These are phyloP conservation scores for Diaporthe eres DNA, from an alignment of 2,329 filamentous ascomycete species.

Conservation along the genomic window DNA sequence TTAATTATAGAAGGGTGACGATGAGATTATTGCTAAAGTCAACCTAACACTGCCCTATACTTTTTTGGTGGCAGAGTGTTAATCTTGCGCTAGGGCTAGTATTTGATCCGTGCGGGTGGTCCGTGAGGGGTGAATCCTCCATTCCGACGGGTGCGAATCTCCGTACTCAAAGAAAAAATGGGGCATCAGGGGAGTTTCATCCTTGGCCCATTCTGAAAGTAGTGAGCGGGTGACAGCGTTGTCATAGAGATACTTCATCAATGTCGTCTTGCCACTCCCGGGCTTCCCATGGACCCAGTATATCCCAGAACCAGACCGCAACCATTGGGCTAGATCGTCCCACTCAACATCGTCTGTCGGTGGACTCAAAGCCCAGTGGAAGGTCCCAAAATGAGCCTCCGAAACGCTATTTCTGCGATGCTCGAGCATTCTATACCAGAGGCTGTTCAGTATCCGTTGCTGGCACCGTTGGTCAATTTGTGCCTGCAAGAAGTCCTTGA, in stretches of 20 bases:
- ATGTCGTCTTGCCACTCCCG: background rate
- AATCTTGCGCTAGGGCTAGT: too few species aligned
- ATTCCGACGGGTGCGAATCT: too few species aligned
- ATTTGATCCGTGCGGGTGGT: too few species aligned
- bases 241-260: background rate
- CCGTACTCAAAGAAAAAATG: background rate
- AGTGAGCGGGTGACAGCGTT: background rate
- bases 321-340: background rate
- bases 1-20: too few species aligned
- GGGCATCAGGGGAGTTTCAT: background rate
- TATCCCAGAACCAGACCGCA: background rate
- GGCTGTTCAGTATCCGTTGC: background rate
- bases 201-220: background rate
- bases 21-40: too few species aligned
- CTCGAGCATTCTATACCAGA: background rate
- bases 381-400: background rate
- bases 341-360: background rate
- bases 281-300: background rate
- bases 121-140: too few species aligned
- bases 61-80: too few species aligned
- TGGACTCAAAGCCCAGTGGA: background rate
- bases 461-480: background rate
- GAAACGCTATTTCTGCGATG: background rate
- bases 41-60: too few species aligned
- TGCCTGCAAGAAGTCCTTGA: background rate